Base-by-base conservation (phyloP, 2,329 filamentous ascomycete species). In the Alternaria gaisen region DNA sequence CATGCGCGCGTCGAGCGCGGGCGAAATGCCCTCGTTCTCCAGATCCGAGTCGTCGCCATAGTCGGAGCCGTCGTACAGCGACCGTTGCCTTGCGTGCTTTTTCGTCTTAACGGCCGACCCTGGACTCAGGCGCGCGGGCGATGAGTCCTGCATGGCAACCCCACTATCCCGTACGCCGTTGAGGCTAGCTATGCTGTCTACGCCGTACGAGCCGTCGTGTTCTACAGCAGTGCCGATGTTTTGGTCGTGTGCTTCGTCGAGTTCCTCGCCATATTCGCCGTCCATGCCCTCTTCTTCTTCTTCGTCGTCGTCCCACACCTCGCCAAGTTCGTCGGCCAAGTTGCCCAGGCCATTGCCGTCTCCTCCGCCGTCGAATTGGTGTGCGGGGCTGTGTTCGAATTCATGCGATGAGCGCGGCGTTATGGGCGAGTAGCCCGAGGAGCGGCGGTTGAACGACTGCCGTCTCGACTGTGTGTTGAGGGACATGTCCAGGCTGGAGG, bases 261-360 rank as follows among this genome's bases (percentile, higher is more conserved):
- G 41, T n/a, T 79, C 75, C 26, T 77, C 75, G 38, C 74, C 73
- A 61, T 76, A 75, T 20, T 80, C 73, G 32, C 72, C 79, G 53
- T 83, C 83, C 24, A 80, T 81, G 16, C 82, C 84, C 40, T 88
- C 87, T 41, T 87, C 88, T 41, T 88, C 87, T 41, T 87, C 88
- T 41, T 87, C 88, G 9, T 88, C 90, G 34, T 88, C 88, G 43
- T 86, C 88, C 76, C 91, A 87, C 4, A 89, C 88, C 40, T 91
- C 91, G 1, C 90, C 92, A 48, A 95, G 82, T 78, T 95, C 92
- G 77, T 94, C 92, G 2, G 92, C 92, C 50, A 95, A 79, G 69
- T 93, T 94, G 32, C 91, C 92, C 64, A 93, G 82, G 9, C 90
- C 89, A 58, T 68, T 70, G 63, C 87, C 87, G 47, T 79, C 81